Percentiles rank a stretch among this genome's conserved stretches.
Conservation (phyloP, 768 basidiomycete genomes). For the Austroboletus eburneus region DNA sequence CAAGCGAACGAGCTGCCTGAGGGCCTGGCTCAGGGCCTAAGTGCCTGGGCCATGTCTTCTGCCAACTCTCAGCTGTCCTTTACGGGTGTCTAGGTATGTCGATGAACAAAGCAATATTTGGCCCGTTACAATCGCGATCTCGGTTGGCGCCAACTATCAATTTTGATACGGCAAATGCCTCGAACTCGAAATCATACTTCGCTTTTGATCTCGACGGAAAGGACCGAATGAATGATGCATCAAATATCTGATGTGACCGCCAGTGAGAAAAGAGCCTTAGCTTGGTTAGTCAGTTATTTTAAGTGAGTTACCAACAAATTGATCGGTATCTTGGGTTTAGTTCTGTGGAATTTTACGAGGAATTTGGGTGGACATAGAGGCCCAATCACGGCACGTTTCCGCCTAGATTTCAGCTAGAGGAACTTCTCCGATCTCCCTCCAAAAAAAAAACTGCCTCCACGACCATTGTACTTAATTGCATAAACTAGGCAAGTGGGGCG, state of each 20-base stretch:
- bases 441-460: not conserved
- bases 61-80: too few species aligned
- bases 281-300: constrained; percentile 9
- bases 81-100: too few species aligned
- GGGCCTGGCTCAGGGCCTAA: too few species aligned
- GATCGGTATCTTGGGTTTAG: not conserved
- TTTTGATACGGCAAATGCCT: constrained; percentile 1
- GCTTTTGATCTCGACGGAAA: not conserved
- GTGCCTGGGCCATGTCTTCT: not conserved
- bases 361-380: too few species aligned
- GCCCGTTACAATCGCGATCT: too few species aligned
- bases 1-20: too few species aligned
- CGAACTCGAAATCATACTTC: not conserved
- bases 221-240: not conserved
- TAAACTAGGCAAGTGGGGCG: constrained; percentile 8
- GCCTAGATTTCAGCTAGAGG: not conserved
- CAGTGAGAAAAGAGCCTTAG: not conserved
- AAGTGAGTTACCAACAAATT: not conserved
- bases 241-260: not conserved
- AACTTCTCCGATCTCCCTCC: not conserved
- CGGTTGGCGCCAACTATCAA: not conserved
- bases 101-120: too few species aligned
- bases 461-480: not conserved
- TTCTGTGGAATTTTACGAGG: too few species aligned
- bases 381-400: not conserved